Conservation (phyloP, 83 land plant genomes). For the Diphasiastrum complanatum region DNA sequence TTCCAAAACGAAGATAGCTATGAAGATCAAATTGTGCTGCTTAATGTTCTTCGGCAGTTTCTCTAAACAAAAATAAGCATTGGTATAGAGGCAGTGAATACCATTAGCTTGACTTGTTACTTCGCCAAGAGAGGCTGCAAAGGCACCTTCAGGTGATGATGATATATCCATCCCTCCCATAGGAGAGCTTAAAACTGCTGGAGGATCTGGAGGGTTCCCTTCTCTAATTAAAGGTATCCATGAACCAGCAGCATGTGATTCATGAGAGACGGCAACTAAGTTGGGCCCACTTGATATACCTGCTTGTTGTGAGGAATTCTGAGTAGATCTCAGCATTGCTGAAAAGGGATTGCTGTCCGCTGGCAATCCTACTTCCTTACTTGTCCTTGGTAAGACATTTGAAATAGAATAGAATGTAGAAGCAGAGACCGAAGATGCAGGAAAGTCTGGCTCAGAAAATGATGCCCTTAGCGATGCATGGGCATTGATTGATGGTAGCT, state of each 20-base stretch:
- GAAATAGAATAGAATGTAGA: not conserved
- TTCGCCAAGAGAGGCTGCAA: not conserved
- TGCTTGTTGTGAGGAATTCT: no score
- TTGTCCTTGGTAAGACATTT: not conserved
- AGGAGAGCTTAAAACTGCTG: not conserved
- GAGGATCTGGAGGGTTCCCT: no score
- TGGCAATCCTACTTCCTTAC: not conserved
- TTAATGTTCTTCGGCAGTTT: not conserved
- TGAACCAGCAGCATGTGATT: no score
- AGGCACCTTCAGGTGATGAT: no score
- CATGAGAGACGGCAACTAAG: no score
- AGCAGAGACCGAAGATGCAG: no score
- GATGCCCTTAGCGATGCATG: not conserved
- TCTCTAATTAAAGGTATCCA: no score
- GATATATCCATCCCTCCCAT: no score
- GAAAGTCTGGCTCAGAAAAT: not conserved
- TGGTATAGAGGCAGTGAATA: not conserved
- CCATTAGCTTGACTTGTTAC: not conserved
- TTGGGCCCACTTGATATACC: no score
- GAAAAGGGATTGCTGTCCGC: no score
- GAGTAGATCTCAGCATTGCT: no score
- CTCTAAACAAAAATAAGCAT: no score
- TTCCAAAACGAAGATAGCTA: not conserved
- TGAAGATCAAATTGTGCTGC: not conserved
- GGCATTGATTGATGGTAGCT: not conserved